Evolutionary conservation across 2,329 filamentous ascomycete species (phyloP).

Genomic region (Paecilomyces dactylethromorphus): DNA sequence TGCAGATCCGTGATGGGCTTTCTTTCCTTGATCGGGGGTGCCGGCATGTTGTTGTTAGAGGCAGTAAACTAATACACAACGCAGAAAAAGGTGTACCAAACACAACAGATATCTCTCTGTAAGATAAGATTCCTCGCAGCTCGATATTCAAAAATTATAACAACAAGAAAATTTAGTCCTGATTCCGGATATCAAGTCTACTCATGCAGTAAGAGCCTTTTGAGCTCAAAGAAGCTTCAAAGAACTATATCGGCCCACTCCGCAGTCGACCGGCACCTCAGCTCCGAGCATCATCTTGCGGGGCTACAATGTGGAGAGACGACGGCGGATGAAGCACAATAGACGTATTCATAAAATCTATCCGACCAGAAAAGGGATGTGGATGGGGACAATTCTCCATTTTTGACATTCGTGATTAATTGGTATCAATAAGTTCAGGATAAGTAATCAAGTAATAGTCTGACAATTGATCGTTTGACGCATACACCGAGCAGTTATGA

Average conservation of each 20-base stretch:
- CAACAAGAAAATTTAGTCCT: background rate
- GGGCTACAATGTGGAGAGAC: background rate
- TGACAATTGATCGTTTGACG: background rate
- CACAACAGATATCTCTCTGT: background rate
- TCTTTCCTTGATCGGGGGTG: slow-evolving; percentile 13
- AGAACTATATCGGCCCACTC: background rate
- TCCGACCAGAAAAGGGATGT: background rate
- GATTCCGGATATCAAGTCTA: background rate
- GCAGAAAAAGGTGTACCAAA: background rate
- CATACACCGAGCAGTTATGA: background rate
- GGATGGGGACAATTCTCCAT: background rate
- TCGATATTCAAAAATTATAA: background rate
- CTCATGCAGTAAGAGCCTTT: background rate
- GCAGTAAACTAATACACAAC: background rate
- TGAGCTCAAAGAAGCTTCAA: background rate
- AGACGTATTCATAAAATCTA: background rate
- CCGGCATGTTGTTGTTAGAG: slow-evolving; percentile 15
- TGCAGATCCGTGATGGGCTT: slow-evolving; percentile 18
- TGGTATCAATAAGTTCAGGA: background rate
- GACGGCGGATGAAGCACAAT: background rate
- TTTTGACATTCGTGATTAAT: background rate
- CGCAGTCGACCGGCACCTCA: background rate
- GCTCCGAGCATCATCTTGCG: background rate
- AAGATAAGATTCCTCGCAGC: background rate
- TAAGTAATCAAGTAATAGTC: background rate